Evolutionary conservation across 768 basidiomycete genomes (phyloP).

Genomic region (Cyclocybe cylindracea): DNA sequence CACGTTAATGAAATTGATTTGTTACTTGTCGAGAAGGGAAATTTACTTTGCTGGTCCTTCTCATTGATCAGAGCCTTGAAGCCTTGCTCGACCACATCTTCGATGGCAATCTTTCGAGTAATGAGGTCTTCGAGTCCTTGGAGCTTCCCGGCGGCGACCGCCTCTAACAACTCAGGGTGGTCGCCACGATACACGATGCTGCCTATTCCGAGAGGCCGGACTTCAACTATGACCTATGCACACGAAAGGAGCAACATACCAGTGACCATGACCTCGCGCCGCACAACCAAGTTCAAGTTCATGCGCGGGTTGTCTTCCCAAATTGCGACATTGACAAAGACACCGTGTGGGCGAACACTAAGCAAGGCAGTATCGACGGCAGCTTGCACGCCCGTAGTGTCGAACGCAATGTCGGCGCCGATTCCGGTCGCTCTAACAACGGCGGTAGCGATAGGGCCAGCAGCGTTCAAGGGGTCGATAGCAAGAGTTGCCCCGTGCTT

Average conservation of each 20-base stretch:
- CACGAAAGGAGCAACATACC: slow-evolving; percentile 23
- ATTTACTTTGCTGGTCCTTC: slow-evolving; percentile 41
- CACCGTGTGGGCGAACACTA: slow-evolving; percentile 39
- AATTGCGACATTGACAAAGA: slow-evolving; percentile 40
- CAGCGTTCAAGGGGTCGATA: slow-evolving; percentile 31
- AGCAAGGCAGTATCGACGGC: slow-evolving; percentile 35
- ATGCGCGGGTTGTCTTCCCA: slow-evolving; percentile 39
- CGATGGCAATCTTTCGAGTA: slow-evolving; percentile 39
- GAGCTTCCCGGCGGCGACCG: slow-evolving; percentile 39
- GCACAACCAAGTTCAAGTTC: slow-evolving; percentile 35
- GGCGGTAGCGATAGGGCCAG: slow-evolving; percentile 16
- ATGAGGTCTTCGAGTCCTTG: slow-evolving; percentile 39
- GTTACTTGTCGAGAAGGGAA: background rate
- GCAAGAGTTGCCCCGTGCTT: slow-evolving; percentile 38
- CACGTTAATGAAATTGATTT: background rate
- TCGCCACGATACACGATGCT: slow-evolving; percentile 38
- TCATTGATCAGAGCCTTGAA: slow-evolving; percentile 39
- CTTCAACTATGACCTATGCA: background rate
- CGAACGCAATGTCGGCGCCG: slow-evolving; percentile 48
- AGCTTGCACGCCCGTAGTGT: slow-evolving; percentile 44
- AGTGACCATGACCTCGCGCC: slow-evolving; percentile 38
- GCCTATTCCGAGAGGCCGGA: slow-evolving; percentile 21
- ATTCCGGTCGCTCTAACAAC: slow-evolving; percentile 24
- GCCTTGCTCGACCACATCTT: slow-evolving; percentile 45
- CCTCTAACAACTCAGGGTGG: slow-evolving; percentile 38